phyloP scores from a whole-genome alignment of 441 rosid species.

The Erodium texanum region DNA sequence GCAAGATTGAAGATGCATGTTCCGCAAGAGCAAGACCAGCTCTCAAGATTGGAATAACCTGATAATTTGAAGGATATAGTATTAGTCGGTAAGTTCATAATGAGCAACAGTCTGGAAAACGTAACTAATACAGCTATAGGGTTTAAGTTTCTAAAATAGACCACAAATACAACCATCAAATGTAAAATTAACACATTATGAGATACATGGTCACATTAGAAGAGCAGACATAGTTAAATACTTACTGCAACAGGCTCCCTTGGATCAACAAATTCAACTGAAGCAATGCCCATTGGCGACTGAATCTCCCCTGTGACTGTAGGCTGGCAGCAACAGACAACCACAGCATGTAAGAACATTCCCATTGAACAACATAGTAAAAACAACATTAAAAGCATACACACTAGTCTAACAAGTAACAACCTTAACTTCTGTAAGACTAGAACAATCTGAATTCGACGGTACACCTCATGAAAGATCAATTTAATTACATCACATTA shows the following conservation, averaged over 20 bases:
- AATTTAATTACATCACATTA: no score
- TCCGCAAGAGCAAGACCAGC: constrained; percentile 97
- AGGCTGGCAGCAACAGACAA: constrained; percentile 42
- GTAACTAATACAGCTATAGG: no score
- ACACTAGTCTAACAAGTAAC: no score
- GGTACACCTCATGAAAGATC: no score
- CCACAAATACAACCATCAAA: no score
- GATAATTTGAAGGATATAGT: constrained; percentile 17
- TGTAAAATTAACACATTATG: no score
- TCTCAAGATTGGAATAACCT: constrained; percentile 89
- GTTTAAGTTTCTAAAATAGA: no score
- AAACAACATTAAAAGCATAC: not conserved
- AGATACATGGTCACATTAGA: no score
- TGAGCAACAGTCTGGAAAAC: no score
- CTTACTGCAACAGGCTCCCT: constrained; percentile 83
- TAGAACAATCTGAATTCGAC: not conserved
- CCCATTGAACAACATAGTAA: no score
- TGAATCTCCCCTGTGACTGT: constrained; percentile 76
- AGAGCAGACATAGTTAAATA: not conserved
- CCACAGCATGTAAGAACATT: no score
- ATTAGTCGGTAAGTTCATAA: constrained; percentile 3
- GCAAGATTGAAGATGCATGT: constrained; percentile 74
- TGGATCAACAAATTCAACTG: constrained; percentile 88
- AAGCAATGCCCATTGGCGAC: constrained; percentile 81
- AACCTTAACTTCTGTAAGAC: not conserved